phyloP scores from a whole-genome alignment of 306 rosid genomes.

The Cicer pinnatifidum region DNA sequence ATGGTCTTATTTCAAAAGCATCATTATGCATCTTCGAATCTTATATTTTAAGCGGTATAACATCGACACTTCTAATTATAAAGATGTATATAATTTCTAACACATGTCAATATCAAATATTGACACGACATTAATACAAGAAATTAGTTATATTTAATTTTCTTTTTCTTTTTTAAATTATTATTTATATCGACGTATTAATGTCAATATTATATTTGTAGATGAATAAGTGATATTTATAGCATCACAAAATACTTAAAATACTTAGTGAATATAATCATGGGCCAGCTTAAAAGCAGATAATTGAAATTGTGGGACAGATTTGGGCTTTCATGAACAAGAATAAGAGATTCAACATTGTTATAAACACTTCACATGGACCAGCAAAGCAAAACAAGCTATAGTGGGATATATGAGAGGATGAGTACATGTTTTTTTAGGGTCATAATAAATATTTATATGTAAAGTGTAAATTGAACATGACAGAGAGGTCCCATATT shows the following conservation, averaged over 20 bases:
- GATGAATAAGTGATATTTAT: too few species aligned
- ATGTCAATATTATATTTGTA: too few species aligned
- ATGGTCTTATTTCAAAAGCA: constrained; percentile 29
- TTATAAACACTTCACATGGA: constrained; percentile 56
- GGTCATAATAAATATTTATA: constrained; percentile 19
- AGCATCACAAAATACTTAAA: neutral
- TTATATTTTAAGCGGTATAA: neutral
- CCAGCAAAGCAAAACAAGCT: constrained; percentile 52
- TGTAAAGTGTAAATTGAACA: constrained; percentile 48
- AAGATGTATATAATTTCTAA: too few species aligned
- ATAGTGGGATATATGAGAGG: constrained; percentile 49
- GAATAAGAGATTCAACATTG: constrained; percentile 41
- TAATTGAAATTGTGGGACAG: constrained; percentile 58
- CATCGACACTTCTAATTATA: too few species aligned
- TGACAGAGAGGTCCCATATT: constrained; percentile 47
- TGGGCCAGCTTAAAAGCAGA: constrained; percentile 57
- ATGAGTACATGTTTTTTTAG: constrained; percentile 43
- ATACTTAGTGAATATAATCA: constrained; percentile 9
- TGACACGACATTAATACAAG: too few species aligned
- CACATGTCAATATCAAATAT: too few species aligned
- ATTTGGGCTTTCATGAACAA: constrained; percentile 52
- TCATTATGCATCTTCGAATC: neutral
- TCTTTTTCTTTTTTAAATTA: too few species aligned
- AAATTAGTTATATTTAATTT: too few species aligned
- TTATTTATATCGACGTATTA: too few species aligned